These are phyloP conservation scores for Phialemoniopsis sp. DNA, from an alignment of 2,329 filamentous ascomycete genomes.

Conservation along the genomic window DNA sequence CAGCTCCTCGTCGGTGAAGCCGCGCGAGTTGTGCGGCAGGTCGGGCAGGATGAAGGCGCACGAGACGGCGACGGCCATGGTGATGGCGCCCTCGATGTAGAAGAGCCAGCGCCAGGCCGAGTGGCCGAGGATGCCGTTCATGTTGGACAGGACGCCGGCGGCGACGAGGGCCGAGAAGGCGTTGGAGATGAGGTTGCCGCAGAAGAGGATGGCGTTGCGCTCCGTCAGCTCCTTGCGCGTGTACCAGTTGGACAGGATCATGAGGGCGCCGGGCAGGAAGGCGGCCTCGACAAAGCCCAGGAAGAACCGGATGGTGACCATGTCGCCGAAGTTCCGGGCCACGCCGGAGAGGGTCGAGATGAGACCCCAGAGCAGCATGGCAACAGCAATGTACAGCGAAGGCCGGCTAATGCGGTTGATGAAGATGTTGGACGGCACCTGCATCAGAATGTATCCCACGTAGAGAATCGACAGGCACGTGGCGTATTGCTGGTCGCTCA, in stretches of 20 bases:
- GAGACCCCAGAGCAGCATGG: conserved; percentile 57
- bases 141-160: conserved; percentile 7
- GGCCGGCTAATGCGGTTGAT: conserved; percentile 50
- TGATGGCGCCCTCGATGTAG: conserved; percentile 13
- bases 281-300: conserved; percentile 45
- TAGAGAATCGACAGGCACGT: conserved; percentile 63
- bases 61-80: conserved; percentile 18
- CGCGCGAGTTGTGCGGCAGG: conserved; percentile 46
- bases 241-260: conserved; percentile 5
- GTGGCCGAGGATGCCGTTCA: neutral
- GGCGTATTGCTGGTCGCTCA: conserved; percentile 56
- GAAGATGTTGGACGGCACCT: conserved; percentile 54
- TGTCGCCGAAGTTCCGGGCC: conserved; percentile 45
- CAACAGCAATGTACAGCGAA: conserved; percentile 43
- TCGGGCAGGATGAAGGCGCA: conserved; percentile 45
- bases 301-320: conserved; percentile 54
- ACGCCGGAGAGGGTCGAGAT: conserved; percentile 54
- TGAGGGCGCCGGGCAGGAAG: conserved; percentile 4
- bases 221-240: conserved; percentile 4
- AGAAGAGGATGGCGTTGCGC: conserved; percentile 5
- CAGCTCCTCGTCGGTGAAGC: conserved; percentile 53
- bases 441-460: conserved; percentile 63
- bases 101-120: conserved; percentile 3
- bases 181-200: conserved; percentile 7
- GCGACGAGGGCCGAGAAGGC: conserved; percentile 9